Evolutionary conservation across 345 rosid genomes (phyloP).

Genomic region (Syzygium grande): DNA sequence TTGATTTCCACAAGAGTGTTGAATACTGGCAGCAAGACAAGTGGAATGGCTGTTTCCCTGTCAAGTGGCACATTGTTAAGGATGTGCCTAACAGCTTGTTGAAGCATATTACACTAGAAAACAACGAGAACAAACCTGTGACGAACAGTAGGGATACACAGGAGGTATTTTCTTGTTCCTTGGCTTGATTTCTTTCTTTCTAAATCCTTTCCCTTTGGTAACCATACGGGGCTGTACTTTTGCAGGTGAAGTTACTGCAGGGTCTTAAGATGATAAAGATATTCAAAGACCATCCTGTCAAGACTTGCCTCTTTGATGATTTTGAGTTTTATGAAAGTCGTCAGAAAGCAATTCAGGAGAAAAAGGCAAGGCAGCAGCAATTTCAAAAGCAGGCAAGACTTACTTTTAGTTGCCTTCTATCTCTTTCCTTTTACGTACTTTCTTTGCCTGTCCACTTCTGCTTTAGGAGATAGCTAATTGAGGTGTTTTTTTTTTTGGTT

Average conservation of each 20-base stretch:
- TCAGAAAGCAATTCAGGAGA: slow-evolving; percentile 72
- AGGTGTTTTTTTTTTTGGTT: neutral
- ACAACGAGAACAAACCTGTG: slow-evolving; percentile 94
- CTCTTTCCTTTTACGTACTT: neutral
- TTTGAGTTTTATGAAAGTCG: slow-evolving; percentile 78
- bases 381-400: slow-evolving; percentile 50
- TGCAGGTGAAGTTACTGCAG: slow-evolving; percentile 60
- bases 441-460: neutral
- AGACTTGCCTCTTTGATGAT: slow-evolving; percentile 84
- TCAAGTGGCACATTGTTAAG: slow-evolving; percentile 90
- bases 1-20: slow-evolving; percentile 70
- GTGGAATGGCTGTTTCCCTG: slow-evolving; percentile 94
- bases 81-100: slow-evolving; percentile 88
- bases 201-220: neutral
- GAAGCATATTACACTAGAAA: slow-evolving; percentile 88
- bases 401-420: neutral
- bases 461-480: neutral
- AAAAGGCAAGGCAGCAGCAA: slow-evolving; percentile 71
- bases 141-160: slow-evolving; percentile 95
- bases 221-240: neutral
- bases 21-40: slow-evolving; percentile 97
- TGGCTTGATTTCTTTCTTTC: neutral
- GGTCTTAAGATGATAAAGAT: slow-evolving; percentile 76
- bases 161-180: slow-evolving; percentile 36
- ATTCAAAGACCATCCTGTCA: slow-evolving; percentile 69